A percentile compares a stretch with the other conserved stretches of the same genome.
Conservation (phyloP, 2,329 filamentous ascomycete species). For the Aspergillus oerlinghausenensis region DNA sequence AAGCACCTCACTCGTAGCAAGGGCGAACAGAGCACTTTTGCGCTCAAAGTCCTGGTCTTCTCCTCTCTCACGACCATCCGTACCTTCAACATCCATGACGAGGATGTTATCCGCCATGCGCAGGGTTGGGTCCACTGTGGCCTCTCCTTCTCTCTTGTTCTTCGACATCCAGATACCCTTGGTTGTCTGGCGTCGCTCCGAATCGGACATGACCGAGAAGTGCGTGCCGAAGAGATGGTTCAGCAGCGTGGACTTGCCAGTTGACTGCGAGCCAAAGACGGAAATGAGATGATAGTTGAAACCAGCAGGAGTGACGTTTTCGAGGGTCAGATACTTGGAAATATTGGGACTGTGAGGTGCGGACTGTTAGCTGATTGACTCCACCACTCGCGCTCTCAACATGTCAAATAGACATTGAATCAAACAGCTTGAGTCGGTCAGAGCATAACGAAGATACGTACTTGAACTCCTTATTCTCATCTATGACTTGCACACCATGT, state of each 20-base stretch:
- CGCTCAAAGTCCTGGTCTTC: conserved; percentile 99
- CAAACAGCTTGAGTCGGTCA: not conserved
- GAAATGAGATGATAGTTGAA: conserved; percentile 99
- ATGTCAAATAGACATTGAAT: conserved; percentile 10
- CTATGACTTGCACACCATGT: conserved; percentile 94
- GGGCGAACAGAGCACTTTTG: conserved; percentile 93
- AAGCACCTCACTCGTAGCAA: conserved; percentile 95
- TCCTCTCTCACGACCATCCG: conserved; percentile 89
- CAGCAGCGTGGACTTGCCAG: conserved; percentile 93
- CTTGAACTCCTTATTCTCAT: conserved; percentile 97
- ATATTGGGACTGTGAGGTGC: conserved; percentile 60
- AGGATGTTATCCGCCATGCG: conserved; percentile 95
- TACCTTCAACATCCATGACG: conserved; percentile 99
- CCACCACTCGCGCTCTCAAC: not conserved
- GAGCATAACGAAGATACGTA: conserved; percentile 43
- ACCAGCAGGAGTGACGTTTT: conserved; percentile 77
- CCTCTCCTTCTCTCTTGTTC: conserved; percentile 64
- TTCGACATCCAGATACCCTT: conserved; percentile 99
- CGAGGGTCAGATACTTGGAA: conserved; percentile 73
- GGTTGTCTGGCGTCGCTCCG: conserved; percentile 89
- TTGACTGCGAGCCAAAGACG: conserved; percentile 97
- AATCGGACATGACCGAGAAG: conserved; percentile 97
- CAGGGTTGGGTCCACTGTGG: conserved; percentile 34
- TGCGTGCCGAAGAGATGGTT: conserved; percentile 94
- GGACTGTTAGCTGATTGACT: conserved; percentile 8